Base-by-base conservation (phyloP, 352 stramenopile genomes). In the Globisporangium spiculum region DNA sequence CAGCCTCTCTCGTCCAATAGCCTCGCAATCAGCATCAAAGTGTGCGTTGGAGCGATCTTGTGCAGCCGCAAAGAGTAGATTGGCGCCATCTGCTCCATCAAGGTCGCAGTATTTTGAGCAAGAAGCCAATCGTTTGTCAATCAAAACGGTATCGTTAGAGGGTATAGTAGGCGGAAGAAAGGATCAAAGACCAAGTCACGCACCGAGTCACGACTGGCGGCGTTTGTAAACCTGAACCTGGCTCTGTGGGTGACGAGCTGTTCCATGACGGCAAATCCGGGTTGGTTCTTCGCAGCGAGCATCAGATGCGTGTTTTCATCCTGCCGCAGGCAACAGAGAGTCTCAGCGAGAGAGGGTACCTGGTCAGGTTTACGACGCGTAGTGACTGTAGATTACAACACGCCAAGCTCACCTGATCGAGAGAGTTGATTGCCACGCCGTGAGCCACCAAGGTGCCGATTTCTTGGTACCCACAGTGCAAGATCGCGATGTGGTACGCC, bases 141-240 rank as follows among this genome's bases (percentile, higher is more conserved):
- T 22, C 60, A 48, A 16, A 59, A 41, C 32, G 32, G 4, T 9
- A 36, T 36, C 32, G 32, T 30, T 30, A 30, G 27, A 30, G 1
- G 1, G 27, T 30, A 30, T 30, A 30, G 3, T 36, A 8, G 32
- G 32, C 32, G 7, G 32, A 36, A 36, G 4, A 36, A 36, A 36
- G 27, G 32, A 36, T 8, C 32, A 36, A 36, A 8, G 32, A 36
- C 4, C 32, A 36, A 36, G 32, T 9, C 7, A 50, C 64, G 24
- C 12, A 69, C 64, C 41, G 24, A 38, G 36, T 69, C 64, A 1
- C n/a, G 44, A 32, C 64, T 69, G 5, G 54, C 1, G 16, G 24
- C 24, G 2, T 32, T 67, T 10, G 50, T 30, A 22, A 67, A 60
- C 0, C 12, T 34, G 8, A 58, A 67, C 10, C 34, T 18, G 22